Evolutionary conservation across 495 filamentous ascomycete species (phyloP), one percentile per base, ranked within the genome.

Genomic region (Trichoderma asperelloides): DNA sequence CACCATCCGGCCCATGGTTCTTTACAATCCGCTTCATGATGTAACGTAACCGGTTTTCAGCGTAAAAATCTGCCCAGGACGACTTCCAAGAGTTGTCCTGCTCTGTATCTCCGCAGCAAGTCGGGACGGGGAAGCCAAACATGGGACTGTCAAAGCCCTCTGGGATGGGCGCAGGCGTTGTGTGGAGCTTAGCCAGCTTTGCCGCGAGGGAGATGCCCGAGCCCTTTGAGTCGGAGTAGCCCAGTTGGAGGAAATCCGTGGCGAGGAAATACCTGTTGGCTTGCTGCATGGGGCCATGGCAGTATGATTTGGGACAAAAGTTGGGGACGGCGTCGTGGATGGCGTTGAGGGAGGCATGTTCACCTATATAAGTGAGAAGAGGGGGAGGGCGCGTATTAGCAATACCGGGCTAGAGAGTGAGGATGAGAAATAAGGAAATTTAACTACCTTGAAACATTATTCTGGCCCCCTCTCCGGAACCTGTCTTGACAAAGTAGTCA

Each of bases 41-140:
- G n/a, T 79, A 80, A 5, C 85, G 75, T 39, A 97, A 72, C 2
- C 93, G 81, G 68, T 88, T 87, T 30, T 93, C 80, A 0, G 88
- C 90, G 71, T 89, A 97, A 71, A 97, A 97, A 0, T 90, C 86
- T 0, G 88, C 86, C 94, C 94, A 98, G 6, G 80, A 86, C 27
- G 79, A 76, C 63, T 76, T 81, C 71, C 81, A 93, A 2, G 72
- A 73, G 73, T 97, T 98, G 23, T 90, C 82, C 77, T 96, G 93
- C 64, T 80, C 82, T 23, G 92, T 93, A 62, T 91, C 84, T 2
- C 94, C 93, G 75, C 93, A 97, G 78, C 88, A 96, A 1, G 82
- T 97, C 3, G 91, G 79, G 1, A 88, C 88, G 1, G 89, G 88
- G 74, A 96, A 97, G 9, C 94, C 93, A 69, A 91, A 97, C 74